Conservation (phyloP, 257 asterid species). For the Ehretia macrophylla region DNA sequence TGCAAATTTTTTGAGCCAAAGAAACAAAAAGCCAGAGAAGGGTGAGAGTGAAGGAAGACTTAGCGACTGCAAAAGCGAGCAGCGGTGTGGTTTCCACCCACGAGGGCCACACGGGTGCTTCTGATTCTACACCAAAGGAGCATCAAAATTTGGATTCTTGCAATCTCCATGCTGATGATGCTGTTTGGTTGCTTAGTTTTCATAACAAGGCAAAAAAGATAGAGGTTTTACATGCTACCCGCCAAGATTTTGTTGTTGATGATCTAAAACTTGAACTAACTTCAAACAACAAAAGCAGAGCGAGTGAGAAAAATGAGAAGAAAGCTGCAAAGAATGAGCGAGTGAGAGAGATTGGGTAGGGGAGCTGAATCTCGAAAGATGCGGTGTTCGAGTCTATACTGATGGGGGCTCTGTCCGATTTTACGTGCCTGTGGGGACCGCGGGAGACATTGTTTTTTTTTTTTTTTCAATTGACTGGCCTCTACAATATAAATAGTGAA, state of each 20-base stretch:
- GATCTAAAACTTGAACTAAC: slow-evolving; percentile 28
- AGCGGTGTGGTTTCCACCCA: slow-evolving; percentile 77
- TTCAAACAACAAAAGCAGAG: slow-evolving; percentile 1
- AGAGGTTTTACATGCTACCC: slow-evolving; percentile 21
- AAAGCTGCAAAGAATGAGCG: slow-evolving; percentile 1
- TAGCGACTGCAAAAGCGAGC: slow-evolving; percentile 68
- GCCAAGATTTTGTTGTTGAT: neutral
- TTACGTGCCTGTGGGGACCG: too few relatives aligned
- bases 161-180: slow-evolving; percentile 44
- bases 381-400: too few relatives aligned
- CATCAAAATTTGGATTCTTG: slow-evolving; percentile 42
- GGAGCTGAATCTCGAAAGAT: neutral
- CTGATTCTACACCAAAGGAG: slow-evolving; percentile 37
- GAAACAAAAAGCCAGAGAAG: slow-evolving; percentile 1
- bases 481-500: too few relatives aligned
- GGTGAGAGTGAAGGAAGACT: slow-evolving; percentile 4
- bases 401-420: too few relatives aligned
- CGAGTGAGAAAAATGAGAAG: slow-evolving; percentile 14
- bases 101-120: slow-evolving; percentile 45
- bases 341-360: neutral
- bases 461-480: too few relatives aligned
- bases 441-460: too few relatives aligned
- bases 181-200: slow-evolving; percentile 7
- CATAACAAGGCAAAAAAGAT: slow-evolving; percentile 1
- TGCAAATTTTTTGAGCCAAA: slow-evolving; percentile 7